Conservation (phyloP, 768 basidiomycete genomes). For the Lactarius psammicola region DNA sequence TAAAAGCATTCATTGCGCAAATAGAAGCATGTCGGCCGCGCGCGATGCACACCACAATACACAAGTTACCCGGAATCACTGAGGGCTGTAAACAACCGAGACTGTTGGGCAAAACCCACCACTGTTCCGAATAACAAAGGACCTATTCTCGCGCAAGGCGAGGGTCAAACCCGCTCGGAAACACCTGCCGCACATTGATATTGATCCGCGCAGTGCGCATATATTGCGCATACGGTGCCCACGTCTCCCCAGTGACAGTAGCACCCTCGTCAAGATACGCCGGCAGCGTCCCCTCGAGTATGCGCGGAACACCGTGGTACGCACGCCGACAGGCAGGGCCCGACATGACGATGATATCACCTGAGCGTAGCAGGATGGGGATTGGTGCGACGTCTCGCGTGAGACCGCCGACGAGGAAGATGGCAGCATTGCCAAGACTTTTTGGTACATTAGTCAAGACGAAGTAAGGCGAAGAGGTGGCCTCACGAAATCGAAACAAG, state of each 20-base stretch:
- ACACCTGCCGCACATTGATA: slow-evolving; percentile 88
- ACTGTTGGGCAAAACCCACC: background rate
- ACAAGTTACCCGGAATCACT: background rate
- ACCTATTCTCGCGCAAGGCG: slow-evolving; percentile 4
- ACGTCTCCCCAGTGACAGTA: slow-evolving; percentile 39
- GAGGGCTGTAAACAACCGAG: background rate
- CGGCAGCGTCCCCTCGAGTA: slow-evolving; percentile 80
- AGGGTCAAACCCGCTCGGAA: slow-evolving; percentile 64
- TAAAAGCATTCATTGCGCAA: background rate
- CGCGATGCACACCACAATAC: background rate
- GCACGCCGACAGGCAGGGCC: slow-evolving; percentile 80
- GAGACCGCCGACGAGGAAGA: slow-evolving; percentile 86
- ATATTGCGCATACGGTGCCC: slow-evolving; percentile 64
- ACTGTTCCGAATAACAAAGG: background rate
- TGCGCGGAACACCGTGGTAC: slow-evolving; percentile 93
- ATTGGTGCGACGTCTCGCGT: slow-evolving; percentile 76
- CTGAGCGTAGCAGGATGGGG: slow-evolving; percentile 84
- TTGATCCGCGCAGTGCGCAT: slow-evolving; percentile 75
- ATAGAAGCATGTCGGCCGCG: background rate
- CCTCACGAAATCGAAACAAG: slow-evolving; percentile 91
- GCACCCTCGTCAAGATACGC: slow-evolving; percentile 43
- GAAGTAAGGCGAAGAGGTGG: background rate
- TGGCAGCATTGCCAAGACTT: slow-evolving; percentile 84
- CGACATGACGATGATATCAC: slow-evolving; percentile 92
- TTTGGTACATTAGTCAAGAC: background rate